phyloP scores from a whole-genome alignment of 163 green algal genomes.

The Picocystis sp. region DNA sequence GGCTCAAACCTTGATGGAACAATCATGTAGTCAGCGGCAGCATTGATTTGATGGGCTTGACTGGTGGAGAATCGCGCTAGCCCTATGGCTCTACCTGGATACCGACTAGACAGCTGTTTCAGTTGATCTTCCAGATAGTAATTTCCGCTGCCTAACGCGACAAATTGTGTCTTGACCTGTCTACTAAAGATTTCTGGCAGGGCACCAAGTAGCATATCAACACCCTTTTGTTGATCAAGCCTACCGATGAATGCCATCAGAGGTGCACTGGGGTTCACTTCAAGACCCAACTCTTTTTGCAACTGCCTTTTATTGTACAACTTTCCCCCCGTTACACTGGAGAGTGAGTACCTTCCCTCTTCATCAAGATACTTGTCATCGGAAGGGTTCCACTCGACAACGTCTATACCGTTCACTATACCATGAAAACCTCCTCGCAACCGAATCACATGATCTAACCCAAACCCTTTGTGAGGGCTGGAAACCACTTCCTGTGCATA shows the following conservation, averaged over 20 bases:
- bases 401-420: conserved; percentile 74
- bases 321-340: conserved; percentile 30
- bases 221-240: conserved; percentile 68
- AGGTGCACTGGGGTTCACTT: conserved; percentile 19
- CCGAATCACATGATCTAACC: conserved; percentile 12
- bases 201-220: conserved; percentile 59
- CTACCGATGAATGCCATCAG: conserved; percentile 64
- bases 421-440: not conserved
- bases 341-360: conserved; percentile 23
- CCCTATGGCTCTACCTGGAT: too few species aligned
- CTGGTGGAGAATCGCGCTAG: too few species aligned
- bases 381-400: conserved; percentile 41
- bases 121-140: too few species aligned
- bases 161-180: too few species aligned
- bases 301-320: conserved; percentile 39
- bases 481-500: conserved; percentile 51
- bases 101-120: too few species aligned
- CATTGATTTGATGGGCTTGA: too few species aligned
- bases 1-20: conserved; percentile 29
- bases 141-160: too few species aligned
- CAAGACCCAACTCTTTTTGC: conserved; percentile 42
- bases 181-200: conserved; percentile 15
- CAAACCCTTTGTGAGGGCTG: conserved; percentile 10
- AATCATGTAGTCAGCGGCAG: conserved; percentile 7
- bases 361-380: conserved; percentile 37